Conservation (phyloP, 73 alveolate genomes). For the Paramecium bursaria region DNA sequence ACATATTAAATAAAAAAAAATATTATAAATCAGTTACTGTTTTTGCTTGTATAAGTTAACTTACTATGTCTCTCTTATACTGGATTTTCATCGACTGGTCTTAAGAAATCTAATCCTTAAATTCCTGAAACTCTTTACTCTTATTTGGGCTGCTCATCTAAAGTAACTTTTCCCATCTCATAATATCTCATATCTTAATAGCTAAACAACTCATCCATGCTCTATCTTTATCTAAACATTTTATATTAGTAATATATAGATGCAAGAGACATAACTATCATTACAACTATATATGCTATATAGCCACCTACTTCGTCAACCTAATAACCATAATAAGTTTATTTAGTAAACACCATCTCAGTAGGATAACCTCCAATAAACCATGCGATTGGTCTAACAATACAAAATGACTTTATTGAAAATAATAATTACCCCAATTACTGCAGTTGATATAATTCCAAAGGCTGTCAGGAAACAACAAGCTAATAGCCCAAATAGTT, state of each 20-base stretch:
- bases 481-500: slow-evolving; percentile 3
- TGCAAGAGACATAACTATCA: too few relatives aligned
- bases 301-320: too few relatives aligned
- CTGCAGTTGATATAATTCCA: slow-evolving; percentile 15
- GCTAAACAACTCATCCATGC: not conserved
- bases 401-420: not conserved
- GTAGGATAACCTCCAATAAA: slow-evolving; percentile 36
- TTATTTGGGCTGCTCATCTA: too few relatives aligned
- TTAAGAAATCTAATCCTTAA: too few relatives aligned
- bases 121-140: too few relatives aligned
- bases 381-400: slow-evolving; percentile 7
- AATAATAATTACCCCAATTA: slow-evolving; percentile 15
- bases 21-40: too few relatives aligned
- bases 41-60: too few relatives aligned
- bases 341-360: slow-evolving; percentile 32
- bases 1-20: too few relatives aligned
- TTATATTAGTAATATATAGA: too few relatives aligned
- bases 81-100: too few relatives aligned
- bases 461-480: not conserved
- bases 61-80: too few relatives aligned
- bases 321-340: slow-evolving; percentile 44
- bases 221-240: not conserved
- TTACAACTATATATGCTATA: too few relatives aligned
- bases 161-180: slow-evolving; percentile 59
- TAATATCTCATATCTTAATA: slow-evolving; percentile 25